Evolutionary conservation across 345 rosid species (phyloP), one percentile per base, ranked within the genome.

Genomic region (Viola odorata): DNA sequence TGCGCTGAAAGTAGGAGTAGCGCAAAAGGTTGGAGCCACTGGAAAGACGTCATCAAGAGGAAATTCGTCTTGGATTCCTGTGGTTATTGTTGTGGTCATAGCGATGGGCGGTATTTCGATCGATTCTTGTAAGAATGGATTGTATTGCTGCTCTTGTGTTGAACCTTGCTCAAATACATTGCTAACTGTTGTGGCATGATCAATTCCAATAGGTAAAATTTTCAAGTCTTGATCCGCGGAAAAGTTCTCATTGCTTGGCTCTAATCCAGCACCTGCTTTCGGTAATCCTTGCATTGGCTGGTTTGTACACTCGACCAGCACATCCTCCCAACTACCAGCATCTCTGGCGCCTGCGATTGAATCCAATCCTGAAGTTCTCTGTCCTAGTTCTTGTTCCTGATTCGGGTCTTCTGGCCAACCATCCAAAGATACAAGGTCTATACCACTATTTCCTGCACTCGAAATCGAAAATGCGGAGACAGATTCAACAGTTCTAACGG

Each of bases 291-390:
- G 69, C 7, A 41, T 52, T 17, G 77, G 64, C 37, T 65, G 72
- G 49, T 38, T 57, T 17, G 78, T 67, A 4, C 70, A 62, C 73
- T 73, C 84, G 50, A 64, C 75, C 53, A 86, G 48, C 61, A 65
- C 88, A 58, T 75, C 75, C 69, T 83, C 88, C 98, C 95, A 85
- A 58, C 73, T 47, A 40, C 38, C 72, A 53, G 58, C 63, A 49
- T 67, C 72, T 51, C 69, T 77, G 37, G 62, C 69, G 32, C n/a
- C 61, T 1, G 50, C 1, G 13, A 5, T 2, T 10, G 54, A 50
- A 48, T 48, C 57, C 7, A 47, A 48, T 50, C 32, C 36, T 39
- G 40, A 17, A 61, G 14, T 36, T 48, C 37, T 15, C 5, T 50
- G 41, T 5, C 45, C 48, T 52, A 50, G 65, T 61, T 49, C 13